phyloP scores from a whole-genome alignment of 768 basidiomycete genomes.

The Boletus vinaceobasis region DNA sequence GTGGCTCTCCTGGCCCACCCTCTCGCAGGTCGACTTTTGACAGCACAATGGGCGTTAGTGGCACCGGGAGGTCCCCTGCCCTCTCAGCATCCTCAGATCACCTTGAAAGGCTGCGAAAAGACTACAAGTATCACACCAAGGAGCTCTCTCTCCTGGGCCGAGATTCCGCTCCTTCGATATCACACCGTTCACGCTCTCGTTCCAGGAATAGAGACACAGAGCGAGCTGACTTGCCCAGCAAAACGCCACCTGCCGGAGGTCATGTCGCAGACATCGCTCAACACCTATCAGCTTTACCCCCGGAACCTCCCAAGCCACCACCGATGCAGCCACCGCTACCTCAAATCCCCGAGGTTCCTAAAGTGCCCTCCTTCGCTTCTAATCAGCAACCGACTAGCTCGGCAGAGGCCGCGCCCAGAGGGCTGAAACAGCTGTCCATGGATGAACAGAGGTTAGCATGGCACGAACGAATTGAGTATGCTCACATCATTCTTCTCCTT shows the following conservation, averaged over 20 bases:
- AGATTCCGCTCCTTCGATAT: constrained; percentile 3
- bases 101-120: constrained; percentile 21
- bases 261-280: background rate
- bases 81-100: constrained; percentile 26
- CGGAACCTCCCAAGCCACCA: constrained; percentile 14
- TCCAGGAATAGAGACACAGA: constrained; percentile 8
- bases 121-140: constrained; percentile 2
- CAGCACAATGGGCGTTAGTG: constrained; percentile 1
- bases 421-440: constrained; percentile 24
- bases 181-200: constrained; percentile 8
- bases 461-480: constrained; percentile 42
- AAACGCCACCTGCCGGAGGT: background rate
- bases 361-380: constrained; percentile 18
- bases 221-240: background rate
- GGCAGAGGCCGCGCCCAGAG: background rate
- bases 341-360: constrained; percentile 16
- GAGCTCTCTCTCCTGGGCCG: constrained; percentile 4
- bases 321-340: constrained; percentile 21
- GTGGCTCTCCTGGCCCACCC: constrained; percentile 10
- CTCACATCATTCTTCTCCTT: background rate
- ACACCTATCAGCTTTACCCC: constrained; percentile 1
- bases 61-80: constrained; percentile 21
- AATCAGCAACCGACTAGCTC: constrained; percentile 6
- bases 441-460: constrained; percentile 39
- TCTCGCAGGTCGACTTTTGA: constrained; percentile 17